phyloP scores from a whole-genome alignment of 1,284 basidiomycete species.

The Sanghuangporus sanghuang region DNA sequence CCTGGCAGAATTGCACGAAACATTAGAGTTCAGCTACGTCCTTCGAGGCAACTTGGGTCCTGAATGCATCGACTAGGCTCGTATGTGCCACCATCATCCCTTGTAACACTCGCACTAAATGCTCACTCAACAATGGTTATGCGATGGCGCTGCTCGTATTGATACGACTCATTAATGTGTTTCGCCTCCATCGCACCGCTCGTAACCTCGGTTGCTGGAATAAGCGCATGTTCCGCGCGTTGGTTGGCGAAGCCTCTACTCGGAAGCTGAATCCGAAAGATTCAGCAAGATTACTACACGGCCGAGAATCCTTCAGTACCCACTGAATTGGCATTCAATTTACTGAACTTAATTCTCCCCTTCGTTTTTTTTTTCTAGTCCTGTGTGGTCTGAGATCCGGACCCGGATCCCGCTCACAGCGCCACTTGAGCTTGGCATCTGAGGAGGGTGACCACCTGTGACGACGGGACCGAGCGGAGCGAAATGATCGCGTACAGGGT shows the following conservation, averaged over 20 bases:
- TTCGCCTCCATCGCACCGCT: background rate
- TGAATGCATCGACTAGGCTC: no score
- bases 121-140: background rate
- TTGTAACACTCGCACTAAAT: background rate
- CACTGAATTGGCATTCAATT: no score
- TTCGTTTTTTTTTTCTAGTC: no score
- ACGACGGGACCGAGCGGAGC: background rate
- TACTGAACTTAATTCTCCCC: no score
- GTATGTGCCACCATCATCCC: background rate
- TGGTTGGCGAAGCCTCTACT: background rate
- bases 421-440: background rate
- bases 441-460: background rate
- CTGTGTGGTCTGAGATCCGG: no score
- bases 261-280: no score
- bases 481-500: background rate
- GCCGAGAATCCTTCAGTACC: no score
- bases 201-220: no score
- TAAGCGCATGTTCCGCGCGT: background rate
- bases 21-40: no score
- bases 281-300: no score
- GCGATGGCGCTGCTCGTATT: background rate
- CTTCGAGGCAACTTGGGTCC: no score
- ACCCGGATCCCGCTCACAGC: background rate
- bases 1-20: background rate
- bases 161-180: background rate